Evolutionary conservation across 2,329 filamentous ascomycete species (phyloP).

Genomic region (Hypoxylon sp.): DNA sequence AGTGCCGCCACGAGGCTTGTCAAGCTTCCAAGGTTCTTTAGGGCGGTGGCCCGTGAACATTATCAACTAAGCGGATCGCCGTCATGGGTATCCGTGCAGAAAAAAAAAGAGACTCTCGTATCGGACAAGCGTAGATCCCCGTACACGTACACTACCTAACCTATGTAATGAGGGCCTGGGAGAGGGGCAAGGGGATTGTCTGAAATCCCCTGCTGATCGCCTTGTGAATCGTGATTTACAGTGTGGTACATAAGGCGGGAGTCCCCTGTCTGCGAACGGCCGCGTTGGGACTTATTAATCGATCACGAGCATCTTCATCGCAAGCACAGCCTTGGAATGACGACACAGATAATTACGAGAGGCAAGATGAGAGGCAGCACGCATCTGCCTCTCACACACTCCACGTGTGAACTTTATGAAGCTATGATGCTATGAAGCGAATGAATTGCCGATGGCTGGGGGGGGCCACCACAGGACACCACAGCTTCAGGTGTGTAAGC

Average conservation of each 20-base stretch:
- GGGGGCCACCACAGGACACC: background rate
- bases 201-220: slow-evolving; percentile 44
- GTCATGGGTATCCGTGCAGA: slow-evolving; percentile 37
- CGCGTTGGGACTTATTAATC: slow-evolving; percentile 20
- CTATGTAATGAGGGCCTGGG: slow-evolving; percentile 7
- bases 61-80: slow-evolving; percentile 27
- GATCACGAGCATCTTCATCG: slow-evolving; percentile 29
- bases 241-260: slow-evolving; percentile 32
- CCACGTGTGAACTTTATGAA: slow-evolving; percentile 31
- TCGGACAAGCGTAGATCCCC: slow-evolving; percentile 41
- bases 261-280: slow-evolving; percentile 30
- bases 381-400: slow-evolving; percentile 9
- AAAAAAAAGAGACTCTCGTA: slow-evolving; percentile 24
- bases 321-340: slow-evolving; percentile 30
- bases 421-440: slow-evolving; percentile 21
- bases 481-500: slow-evolving; percentile 41
- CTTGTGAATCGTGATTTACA: slow-evolving; percentile 42
- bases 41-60: slow-evolving; percentile 39
- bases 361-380: slow-evolving; percentile 9
- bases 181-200: slow-evolving; percentile 39
- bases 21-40: slow-evolving; percentile 25
- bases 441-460: slow-evolving; percentile 35
- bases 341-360: slow-evolving; percentile 29
- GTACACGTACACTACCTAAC: slow-evolving; percentile 27
- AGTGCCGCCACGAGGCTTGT: slow-evolving; percentile 34